These are phyloP conservation scores for Penicillium sp. DNA, from an alignment of 2,329 filamentous ascomycete species.

Conservation along the genomic window DNA sequence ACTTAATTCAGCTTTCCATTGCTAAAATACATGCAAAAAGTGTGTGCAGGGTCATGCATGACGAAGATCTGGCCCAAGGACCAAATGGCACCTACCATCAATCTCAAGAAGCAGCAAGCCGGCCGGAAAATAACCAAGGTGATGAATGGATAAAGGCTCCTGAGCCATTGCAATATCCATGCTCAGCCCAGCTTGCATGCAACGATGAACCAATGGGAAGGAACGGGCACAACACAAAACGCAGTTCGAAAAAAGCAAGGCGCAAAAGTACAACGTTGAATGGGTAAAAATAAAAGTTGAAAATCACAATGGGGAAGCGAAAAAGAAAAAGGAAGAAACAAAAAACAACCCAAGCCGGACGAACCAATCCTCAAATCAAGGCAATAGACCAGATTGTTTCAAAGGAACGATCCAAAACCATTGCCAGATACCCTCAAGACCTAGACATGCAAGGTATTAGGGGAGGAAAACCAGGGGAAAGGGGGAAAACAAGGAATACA, in stretches of 20 bases:
- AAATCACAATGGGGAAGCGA: slow-evolving; percentile 15
- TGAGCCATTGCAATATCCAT: not conserved
- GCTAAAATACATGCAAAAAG: slow-evolving; percentile 21
- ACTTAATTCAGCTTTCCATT: slow-evolving; percentile 9
- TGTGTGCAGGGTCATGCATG: slow-evolving; percentile 9
- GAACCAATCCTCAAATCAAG: not conserved
- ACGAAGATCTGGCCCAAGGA: not conserved
- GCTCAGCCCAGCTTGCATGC: not conserved
- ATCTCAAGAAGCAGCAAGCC: not conserved
- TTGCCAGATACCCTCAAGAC: not conserved
- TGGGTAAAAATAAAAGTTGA: slow-evolving; percentile 10
- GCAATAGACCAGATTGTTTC: slow-evolving; percentile 1
- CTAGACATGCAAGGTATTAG: not conserved
- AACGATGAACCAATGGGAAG: not conserved
- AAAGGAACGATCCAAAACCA: not conserved
- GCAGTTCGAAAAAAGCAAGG: slow-evolving; percentile 7
- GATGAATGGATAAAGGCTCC: not conserved
- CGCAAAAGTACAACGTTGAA: slow-evolving; percentile 14
- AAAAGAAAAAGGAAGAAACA: not conserved
- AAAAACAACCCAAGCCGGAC: not conserved
- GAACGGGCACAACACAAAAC: slow-evolving; percentile 1
- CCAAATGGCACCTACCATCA: not conserved
- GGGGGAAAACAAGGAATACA: slow-evolving; percentile 3
- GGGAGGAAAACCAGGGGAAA: not conserved
- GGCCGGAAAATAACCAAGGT: not conserved